These are phyloP conservation scores for Hibiscus trionum DNA, from an alignment of 345 rosid genomes.

Conservation along the genomic window DNA sequence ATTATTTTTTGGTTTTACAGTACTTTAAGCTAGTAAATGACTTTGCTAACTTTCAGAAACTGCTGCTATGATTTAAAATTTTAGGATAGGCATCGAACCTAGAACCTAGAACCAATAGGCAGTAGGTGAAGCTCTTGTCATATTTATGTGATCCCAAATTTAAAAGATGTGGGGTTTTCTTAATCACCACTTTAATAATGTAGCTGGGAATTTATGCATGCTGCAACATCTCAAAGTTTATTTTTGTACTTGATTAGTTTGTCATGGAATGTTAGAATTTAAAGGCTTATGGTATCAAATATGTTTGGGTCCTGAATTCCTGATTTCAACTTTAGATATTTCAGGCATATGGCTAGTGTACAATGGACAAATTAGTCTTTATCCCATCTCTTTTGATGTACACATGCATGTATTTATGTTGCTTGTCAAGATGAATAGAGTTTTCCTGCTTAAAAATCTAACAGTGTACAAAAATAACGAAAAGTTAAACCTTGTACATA, in stretches of 20 bases:
- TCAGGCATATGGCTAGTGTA: background rate
- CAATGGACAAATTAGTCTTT: background rate
- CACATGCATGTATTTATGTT: background rate
- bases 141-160: background rate
- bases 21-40: background rate
- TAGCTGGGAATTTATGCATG: background rate
- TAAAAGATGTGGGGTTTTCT: background rate
- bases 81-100: background rate
- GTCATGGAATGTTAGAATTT: background rate
- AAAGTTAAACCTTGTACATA: background rate
- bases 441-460: background rate
- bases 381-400: background rate
- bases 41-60: background rate
- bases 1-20: background rate
- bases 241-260: background rate
- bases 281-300: background rate
- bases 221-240: background rate
- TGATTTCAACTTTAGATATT: background rate
- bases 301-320: background rate
- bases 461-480: background rate
- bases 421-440: background rate
- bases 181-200: background rate
- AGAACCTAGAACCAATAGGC: background rate
- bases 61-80: conserved; percentile 1
- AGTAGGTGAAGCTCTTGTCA: background rate